These are phyloP conservation scores for Sechiopsis laciniata DNA, from an alignment of 306 rosid genomes.

Conservation along the genomic window DNA sequence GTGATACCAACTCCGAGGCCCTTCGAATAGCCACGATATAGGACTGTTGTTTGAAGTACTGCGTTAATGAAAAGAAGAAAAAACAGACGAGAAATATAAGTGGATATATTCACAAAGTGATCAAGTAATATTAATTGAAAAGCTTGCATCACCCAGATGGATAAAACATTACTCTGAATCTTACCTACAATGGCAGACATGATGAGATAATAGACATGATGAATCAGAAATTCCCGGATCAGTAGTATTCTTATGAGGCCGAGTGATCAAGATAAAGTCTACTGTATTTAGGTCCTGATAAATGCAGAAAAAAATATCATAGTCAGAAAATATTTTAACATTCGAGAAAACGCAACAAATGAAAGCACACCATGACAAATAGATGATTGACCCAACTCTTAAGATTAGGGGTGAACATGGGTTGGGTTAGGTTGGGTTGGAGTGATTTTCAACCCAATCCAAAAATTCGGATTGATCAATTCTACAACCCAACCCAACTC, in stretches of 20 bases:
- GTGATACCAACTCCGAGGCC: constrained; percentile 66
- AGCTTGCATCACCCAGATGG: not conserved
- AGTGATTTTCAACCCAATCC: no score
- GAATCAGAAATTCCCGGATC: constrained; percentile 42
- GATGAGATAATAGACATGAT: constrained; percentile 61
- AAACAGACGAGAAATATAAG: not conserved
- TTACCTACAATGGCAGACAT: constrained; percentile 85
- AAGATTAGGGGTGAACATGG: no score
- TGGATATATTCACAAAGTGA: no score
- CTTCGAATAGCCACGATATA: constrained; percentile 78
- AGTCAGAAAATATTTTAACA: not conserved
- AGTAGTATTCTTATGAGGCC: constrained; percentile 36
- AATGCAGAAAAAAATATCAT: constrained; percentile 26
- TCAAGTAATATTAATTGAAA: constrained; percentile 16
- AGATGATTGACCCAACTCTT: not conserved
- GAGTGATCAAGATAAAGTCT: constrained; percentile 77
- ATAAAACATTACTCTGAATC: constrained; percentile 24
- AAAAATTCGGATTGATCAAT: no score
- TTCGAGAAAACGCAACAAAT: not conserved
- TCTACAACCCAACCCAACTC: no score
- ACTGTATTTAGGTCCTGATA: constrained; percentile 49
- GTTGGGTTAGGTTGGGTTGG: no score
- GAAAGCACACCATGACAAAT: not conserved
- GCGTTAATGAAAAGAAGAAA: constrained; percentile 11
- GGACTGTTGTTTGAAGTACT: constrained; percentile 72